Evolutionary conservation across 257 asterid genomes (phyloP).

Genomic region (Solanum tarapatanum): DNA sequence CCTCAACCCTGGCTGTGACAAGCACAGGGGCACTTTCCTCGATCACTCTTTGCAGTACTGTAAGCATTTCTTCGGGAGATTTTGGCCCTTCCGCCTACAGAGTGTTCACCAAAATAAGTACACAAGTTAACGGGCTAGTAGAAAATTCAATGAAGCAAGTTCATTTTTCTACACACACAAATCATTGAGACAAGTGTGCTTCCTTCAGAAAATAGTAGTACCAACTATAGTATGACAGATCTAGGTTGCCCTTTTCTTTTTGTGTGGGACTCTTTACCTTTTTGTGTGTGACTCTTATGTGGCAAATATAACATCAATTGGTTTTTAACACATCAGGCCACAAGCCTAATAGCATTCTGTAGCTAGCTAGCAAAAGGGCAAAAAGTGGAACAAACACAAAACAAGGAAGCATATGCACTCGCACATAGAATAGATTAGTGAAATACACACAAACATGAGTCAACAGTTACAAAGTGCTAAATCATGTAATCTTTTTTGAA

Average conservation of each 20-base stretch:
- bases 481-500: background rate
- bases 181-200: background rate
- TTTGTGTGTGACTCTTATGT: background rate
- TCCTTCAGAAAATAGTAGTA: background rate
- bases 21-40: constrained; percentile 97
- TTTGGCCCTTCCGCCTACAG: constrained; percentile 82
- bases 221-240: background rate
- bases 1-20: constrained; percentile 79
- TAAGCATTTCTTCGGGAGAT: constrained; percentile 74
- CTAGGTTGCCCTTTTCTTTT: background rate
- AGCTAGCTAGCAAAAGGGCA: background rate
- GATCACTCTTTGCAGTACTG: constrained; percentile 73
- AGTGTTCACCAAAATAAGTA: background rate
- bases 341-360: background rate
- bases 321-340: background rate
- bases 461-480: background rate
- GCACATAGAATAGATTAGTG: background rate
- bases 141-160: background rate
- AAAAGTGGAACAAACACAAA: background rate
- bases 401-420: background rate
- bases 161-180: background rate
- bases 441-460: background rate
- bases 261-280: background rate
- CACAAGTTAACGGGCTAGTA: background rate
- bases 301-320: background rate